Evolutionary conservation across 73 alveolate species (phyloP).

Genomic region (Paramecium bursaria): DNA sequence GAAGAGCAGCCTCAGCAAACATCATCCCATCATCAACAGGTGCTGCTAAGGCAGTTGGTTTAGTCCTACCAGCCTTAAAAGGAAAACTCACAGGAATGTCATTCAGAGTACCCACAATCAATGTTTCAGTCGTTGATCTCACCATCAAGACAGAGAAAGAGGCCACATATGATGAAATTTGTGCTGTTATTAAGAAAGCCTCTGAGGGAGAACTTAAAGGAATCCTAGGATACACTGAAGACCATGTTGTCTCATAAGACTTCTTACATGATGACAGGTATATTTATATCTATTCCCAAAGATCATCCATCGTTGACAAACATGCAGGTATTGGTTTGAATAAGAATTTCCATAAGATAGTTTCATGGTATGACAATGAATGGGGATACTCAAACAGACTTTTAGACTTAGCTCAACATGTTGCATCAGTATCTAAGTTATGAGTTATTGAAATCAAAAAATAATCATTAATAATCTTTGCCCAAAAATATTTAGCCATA

Average conservation of each 20-base stretch:
- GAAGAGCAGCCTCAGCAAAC: constrained; percentile 96
- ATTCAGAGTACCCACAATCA: constrained; percentile 97
- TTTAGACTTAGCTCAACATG: constrained; percentile 92
- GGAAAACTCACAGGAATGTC: constrained; percentile 99
- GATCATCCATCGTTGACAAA: constrained; percentile 92
- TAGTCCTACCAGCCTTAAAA: constrained; percentile 92
- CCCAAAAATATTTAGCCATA: no score
- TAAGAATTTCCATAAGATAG: constrained; percentile 90
- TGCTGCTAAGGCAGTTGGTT: constrained; percentile 98
- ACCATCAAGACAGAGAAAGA: constrained; percentile 90
- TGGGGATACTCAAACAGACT: constrained; percentile 98
- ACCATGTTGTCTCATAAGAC: constrained; percentile 93
- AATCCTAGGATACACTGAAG: constrained; percentile 93
- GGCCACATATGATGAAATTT: constrained; percentile 90
- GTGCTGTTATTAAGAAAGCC: constrained; percentile 90
- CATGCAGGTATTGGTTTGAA: constrained; percentile 94
- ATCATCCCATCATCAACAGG: constrained; percentile 98
- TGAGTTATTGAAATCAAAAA: no score
- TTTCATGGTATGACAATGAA: constrained; percentile 95
- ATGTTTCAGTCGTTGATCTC: constrained; percentile 97
- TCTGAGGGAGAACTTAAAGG: constrained; percentile 93
- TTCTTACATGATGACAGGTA: constrained; percentile 79
- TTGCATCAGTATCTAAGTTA: constrained; percentile 83
- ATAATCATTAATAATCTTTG: no score
- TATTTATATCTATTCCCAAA: not conserved